Evolutionary conservation across 148 eudicot genomes (phyloP).

Genomic region (Cornus suecica): DNA sequence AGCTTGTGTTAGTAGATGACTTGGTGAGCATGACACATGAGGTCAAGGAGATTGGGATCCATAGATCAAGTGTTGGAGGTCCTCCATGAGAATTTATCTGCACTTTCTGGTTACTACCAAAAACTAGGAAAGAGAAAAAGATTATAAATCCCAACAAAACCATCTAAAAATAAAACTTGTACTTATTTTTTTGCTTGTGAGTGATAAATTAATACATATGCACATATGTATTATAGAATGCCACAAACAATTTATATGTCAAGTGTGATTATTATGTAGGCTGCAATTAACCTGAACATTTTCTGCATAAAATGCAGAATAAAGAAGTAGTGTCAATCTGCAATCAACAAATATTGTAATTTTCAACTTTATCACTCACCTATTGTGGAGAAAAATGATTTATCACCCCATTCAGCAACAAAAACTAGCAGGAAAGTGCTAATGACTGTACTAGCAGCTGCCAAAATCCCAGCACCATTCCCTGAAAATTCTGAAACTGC

Average conservation of each 20-base stretch:
- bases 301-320: background rate
- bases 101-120: background rate
- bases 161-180: background rate
- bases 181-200: background rate
- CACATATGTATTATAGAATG: background rate
- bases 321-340: background rate
- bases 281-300: background rate
- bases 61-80: background rate
- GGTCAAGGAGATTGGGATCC: background rate
- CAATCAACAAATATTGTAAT: background rate
- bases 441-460: constrained; percentile 73
- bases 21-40: background rate
- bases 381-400: constrained; percentile 96
- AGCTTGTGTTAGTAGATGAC: background rate
- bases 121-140: background rate
- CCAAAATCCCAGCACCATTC: constrained; percentile 84
- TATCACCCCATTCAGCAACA: constrained; percentile 99
- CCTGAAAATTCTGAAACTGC: constrained; percentile 95
- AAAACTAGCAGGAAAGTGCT: constrained; percentile 87
- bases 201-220: background rate
- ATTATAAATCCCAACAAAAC: background rate
- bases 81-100: background rate
- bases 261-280: background rate
- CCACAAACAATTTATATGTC: background rate
- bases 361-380: constrained; percentile 41